Base-by-base conservation (phyloP, 2,329 filamentous ascomycete species). In the Magnaporthiopsis rhizophila region DNA sequence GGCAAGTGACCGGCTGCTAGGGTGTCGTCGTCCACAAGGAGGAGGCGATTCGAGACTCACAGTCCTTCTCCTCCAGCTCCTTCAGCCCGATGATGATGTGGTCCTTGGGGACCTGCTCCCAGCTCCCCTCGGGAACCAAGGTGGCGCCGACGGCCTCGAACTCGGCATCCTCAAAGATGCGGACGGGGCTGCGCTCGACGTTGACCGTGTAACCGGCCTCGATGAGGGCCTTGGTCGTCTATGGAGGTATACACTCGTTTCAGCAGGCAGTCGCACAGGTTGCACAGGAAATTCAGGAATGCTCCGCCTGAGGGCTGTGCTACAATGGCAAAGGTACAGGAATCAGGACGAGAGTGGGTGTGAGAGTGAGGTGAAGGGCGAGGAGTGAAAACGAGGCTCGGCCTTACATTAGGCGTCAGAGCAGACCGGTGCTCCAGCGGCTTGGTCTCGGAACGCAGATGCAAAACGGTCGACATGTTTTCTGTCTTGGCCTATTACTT, bases 41-140 rank as follows among this genome's bases (percentile, higher is more conserved):
- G 28, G 15, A 2, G 15, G n/a, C n/a, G n/a, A n/a, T 13, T 38
- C 30, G 3, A 66, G 65, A 74, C 76, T 73, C 77, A 83, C 81
- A 86, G 66, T 85, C 83, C 72, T 91, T 87, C 70, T 89, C 88
- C 30, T 87, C 87, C 13, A 93, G 82, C 78, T 92, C 90, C 82
- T 93, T 93, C 66, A 93, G 81, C 57, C 90, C 90, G 65, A 92
- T 77, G 66, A 93, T 87, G 71, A 92, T 85, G 72, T 89, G 82
- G 67, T 90, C 86, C 68, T 80, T 77, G 56, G 89, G 86, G 1
- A 86, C 89, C 65, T 89, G 80, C 64, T 81, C 80, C 89, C 89
- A 93, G 62, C 81, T 84, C 58, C 88, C 86, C 68, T 86, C 83
- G 18, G 84, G 81, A 18, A 92, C 85, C 28, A 92, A 79, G 18